These are phyloP conservation scores for Cystofilobasidium ferigula DNA, from an alignment of 768 basidiomycete species.

Conservation along the genomic window DNA sequence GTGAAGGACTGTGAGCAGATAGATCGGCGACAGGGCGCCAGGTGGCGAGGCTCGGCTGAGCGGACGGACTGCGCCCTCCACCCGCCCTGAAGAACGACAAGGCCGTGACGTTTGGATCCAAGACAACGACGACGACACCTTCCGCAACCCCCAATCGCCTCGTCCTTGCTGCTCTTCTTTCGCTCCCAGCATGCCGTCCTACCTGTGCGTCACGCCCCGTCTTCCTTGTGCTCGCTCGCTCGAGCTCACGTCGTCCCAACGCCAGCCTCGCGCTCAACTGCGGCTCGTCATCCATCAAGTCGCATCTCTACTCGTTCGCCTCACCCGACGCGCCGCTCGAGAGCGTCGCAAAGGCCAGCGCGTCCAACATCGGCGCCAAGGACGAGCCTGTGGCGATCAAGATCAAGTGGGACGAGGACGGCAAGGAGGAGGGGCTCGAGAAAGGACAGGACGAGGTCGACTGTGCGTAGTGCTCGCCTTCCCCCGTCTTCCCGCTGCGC, in stretches of 20 bases:
- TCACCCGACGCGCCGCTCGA: constrained; percentile 28
- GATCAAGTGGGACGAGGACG: constrained; percentile 40
- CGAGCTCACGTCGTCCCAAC: background rate
- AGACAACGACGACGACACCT: no score
- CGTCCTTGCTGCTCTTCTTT: no score
- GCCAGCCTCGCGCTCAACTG: constrained; percentile 2
- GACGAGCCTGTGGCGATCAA: constrained; percentile 42
- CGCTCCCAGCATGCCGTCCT: background rate
- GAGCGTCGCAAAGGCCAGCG: constrained; percentile 29
- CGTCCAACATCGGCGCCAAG: constrained; percentile 34
- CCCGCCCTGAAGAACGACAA: no score
- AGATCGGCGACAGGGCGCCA: no score
- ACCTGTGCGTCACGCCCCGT: background rate
- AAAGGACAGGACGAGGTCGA: constrained; percentile 18
- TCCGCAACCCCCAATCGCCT: no score
- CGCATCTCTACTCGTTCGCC: constrained; percentile 50
- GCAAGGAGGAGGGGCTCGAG: background rate
- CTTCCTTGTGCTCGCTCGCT: background rate
- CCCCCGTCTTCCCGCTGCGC: background rate
- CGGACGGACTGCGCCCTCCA: no score
- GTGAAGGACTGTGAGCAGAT: background rate
- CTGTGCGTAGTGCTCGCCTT: constrained; percentile 12
- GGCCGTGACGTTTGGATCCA: no score
- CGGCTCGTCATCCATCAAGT: constrained; percentile 60
- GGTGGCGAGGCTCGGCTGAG: no score